Evolutionary conservation across 768 basidiomycete species (phyloP).

Genomic region (Baorangia bicolor): DNA sequence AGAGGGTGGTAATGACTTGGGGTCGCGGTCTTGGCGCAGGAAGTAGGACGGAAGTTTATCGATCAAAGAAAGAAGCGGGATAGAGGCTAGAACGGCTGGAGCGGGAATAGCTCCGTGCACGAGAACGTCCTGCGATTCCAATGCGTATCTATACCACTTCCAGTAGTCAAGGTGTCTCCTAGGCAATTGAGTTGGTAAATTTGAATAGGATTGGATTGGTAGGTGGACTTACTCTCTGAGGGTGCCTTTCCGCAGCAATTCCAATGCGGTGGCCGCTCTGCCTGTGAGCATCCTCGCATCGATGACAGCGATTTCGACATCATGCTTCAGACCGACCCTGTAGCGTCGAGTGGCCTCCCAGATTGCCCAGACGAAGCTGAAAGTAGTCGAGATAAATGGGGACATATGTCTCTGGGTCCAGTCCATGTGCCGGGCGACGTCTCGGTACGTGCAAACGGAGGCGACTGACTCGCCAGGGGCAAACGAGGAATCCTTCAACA

Average conservation of each 20-base stretch:
- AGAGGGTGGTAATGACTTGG: conserved; percentile 29
- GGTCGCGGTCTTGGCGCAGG: conserved; percentile 35
- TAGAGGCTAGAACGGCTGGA: conserved; percentile 63
- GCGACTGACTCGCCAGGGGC: conserved; percentile 33
- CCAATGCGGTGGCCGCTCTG: conserved; percentile 62
- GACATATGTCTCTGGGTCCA: conserved; percentile 75
- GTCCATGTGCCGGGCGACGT: conserved; percentile 70
- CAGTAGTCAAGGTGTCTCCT: conserved; percentile 65
- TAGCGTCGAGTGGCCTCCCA: conserved; percentile 83
- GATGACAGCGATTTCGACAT: conserved; percentile 76
- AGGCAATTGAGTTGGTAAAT: background rate
- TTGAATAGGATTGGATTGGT: background rate
- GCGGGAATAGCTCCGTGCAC: conserved; percentile 67
- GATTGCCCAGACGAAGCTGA: conserved; percentile 79
- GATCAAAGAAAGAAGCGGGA: conserved; percentile 64
- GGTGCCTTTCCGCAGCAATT: conserved; percentile 53
- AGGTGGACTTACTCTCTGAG: conserved; percentile 52
- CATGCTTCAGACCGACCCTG: conserved; percentile 67
- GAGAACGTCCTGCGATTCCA: conserved; percentile 76
- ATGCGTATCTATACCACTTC: conserved; percentile 75
- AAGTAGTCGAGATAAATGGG: conserved; percentile 70
- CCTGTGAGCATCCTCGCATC: conserved; percentile 60
- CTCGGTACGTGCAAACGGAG: conserved; percentile 48
- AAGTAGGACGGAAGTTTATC: conserved; percentile 75
- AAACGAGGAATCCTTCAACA: conserved; percentile 34